phyloP scores from a whole-genome alignment of 371 early-diverging fungal genomes.

The Mortierella sp. region DNA sequence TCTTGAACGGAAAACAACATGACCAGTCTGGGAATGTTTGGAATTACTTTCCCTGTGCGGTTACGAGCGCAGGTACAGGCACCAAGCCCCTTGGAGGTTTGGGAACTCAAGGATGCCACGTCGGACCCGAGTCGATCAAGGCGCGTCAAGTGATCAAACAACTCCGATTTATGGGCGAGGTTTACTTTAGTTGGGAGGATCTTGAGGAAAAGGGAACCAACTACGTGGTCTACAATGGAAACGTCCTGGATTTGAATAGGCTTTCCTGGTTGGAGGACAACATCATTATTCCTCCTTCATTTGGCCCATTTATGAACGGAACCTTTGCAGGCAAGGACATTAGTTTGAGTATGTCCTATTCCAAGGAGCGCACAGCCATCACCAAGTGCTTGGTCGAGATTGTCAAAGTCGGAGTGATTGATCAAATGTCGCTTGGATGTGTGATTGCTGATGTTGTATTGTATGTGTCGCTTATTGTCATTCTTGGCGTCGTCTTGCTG shows the following conservation, averaged over 20 bases:
- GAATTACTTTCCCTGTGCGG: conserved; percentile 81
- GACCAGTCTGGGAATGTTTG: conserved; percentile 51
- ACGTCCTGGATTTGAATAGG: conserved; percentile 70
- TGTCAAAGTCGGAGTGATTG: conserved; percentile 83
- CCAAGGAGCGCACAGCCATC: conserved; percentile 54
- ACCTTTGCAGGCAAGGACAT: conserved; percentile 49
- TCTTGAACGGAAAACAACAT: conserved; percentile 63
- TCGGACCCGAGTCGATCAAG: conserved; percentile 58
- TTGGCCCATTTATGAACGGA: conserved; percentile 44
- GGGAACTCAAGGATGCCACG: conserved; percentile 77
- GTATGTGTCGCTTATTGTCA: conserved; percentile 82
- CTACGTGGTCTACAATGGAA: conserved; percentile 83
- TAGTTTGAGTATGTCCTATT: conserved; percentile 44
- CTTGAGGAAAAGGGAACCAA: conserved; percentile 61
- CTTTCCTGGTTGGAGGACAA: conserved; percentile 61
- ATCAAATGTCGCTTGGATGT: conserved; percentile 81
- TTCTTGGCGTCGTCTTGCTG: conserved; percentile 82
- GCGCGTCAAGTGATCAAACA: conserved; percentile 56
- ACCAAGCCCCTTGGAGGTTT: conserved; percentile 65
- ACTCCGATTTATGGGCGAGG: conserved; percentile 63
- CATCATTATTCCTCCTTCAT: conserved; percentile 45
- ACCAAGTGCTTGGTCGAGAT: conserved; percentile 78
- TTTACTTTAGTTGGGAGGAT: conserved; percentile 83
- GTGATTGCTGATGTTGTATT: conserved; percentile 83
- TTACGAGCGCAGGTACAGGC: conserved; percentile 60